A percentile compares a stretch with the other conserved stretches of the same genome.
Conservation (phyloP, 2,329 filamentous ascomycete genomes). For the Aureobasidium sp. region DNA sequence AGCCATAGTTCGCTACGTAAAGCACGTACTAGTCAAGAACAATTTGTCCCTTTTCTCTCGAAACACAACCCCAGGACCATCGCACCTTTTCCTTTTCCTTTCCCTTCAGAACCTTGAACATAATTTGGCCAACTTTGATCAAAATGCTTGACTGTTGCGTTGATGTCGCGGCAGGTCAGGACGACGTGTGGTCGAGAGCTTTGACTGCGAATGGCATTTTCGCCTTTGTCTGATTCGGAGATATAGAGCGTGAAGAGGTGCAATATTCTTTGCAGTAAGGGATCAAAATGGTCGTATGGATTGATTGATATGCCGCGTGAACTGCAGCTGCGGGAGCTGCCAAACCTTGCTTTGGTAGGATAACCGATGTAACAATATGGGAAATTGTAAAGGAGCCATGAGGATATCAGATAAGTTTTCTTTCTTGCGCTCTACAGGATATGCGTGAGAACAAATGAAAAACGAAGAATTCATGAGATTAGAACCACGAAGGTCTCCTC, state of each 20-base stretch:
- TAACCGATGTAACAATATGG: not conserved
- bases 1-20: not conserved
- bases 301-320: not conserved
- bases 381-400: not conserved
- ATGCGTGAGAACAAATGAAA: not conserved
- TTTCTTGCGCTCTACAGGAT: too few relatives aligned
- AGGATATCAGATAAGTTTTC: not conserved
- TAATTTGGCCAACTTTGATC: too few relatives aligned
- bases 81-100: too few relatives aligned
- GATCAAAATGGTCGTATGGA: not conserved
- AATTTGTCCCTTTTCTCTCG: too few relatives aligned
- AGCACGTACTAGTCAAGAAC: not conserved
- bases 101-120: too few relatives aligned
- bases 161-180: constrained; percentile 47
- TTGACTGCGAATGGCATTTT: constrained; percentile 23
- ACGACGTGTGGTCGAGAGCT: constrained; percentile 56
- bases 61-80: too few relatives aligned
- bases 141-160: constrained; percentile 42
- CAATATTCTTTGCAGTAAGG: not conserved
- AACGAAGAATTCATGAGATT: not conserved
- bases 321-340: not conserved
- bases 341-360: not conserved
- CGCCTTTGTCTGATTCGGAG: constrained; percentile 45
- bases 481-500: constrained; percentile 4
- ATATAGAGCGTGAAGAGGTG: not conserved